phyloP scores from a whole-genome alignment of 169 alveolate species.

The Eimeria acervulina region DNA sequence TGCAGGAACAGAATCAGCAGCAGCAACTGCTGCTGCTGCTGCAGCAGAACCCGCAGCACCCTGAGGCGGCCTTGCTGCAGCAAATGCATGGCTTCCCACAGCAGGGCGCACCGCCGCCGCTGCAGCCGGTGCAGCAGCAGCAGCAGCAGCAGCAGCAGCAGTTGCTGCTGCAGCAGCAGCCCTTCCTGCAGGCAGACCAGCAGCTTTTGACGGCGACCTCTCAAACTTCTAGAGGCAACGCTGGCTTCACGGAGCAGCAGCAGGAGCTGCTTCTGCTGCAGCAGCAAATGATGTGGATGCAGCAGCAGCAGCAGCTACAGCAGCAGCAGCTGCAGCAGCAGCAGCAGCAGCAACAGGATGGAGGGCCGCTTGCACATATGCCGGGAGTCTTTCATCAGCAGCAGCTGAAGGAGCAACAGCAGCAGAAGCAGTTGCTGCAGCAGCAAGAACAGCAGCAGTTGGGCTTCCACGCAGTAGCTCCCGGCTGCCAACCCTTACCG shows the following conservation, averaged over 20 bases:
- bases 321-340: background rate
- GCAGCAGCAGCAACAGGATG: slow-evolving; percentile 4
- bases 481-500: slow-evolving; percentile 2
- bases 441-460: slow-evolving; percentile 22
- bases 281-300: background rate
- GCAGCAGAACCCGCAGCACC: slow-evolving; percentile 24
- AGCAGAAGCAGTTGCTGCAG: slow-evolving; percentile 34
- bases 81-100: background rate
- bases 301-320: slow-evolving; percentile 18
- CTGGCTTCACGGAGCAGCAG: background rate
- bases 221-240: background rate
- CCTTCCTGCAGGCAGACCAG: slow-evolving; percentile 24
- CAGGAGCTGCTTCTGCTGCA: slow-evolving; percentile 21
- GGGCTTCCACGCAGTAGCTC: background rate
- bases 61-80: background rate
- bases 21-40: slow-evolving; percentile 27
- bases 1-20: slow-evolving; percentile 1
- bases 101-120: background rate
- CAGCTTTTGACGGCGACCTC: background rate
- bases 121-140: slow-evolving; percentile 41
- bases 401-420: background rate
- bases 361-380: background rate
- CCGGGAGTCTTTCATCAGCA: background rate
- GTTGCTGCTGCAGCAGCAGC: slow-evolving; percentile 38
- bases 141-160: slow-evolving; percentile 46